Percentiles rank a stretch among this genome's conserved stretches.
Conservation (phyloP, 805 yeast species). For the Kuraishia cidri region DNA sequence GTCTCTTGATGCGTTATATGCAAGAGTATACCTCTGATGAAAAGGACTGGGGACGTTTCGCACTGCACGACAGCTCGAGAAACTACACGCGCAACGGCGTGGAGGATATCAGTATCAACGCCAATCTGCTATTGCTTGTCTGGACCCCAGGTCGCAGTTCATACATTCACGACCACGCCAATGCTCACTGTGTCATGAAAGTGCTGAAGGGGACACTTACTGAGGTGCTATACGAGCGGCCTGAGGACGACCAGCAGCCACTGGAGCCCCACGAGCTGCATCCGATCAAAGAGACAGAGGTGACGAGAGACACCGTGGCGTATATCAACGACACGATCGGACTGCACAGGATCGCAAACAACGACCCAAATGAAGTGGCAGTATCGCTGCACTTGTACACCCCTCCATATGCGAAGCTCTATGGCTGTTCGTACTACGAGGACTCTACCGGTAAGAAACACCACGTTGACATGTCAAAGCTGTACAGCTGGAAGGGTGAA, state of each 20-base stretch:
- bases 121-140: constrained; percentile 55
- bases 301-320: constrained; percentile 38
- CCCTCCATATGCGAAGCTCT: constrained; percentile 64
- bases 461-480: constrained; percentile 48
- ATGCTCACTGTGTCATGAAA: constrained; percentile 72
- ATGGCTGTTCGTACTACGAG: constrained; percentile 45
- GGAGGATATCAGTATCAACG: constrained; percentile 60
- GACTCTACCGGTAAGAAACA: constrained; percentile 36
- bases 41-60: constrained; percentile 51
- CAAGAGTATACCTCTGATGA: constrained; percentile 35
- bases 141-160: constrained; percentile 65
- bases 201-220: constrained; percentile 48
- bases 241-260: constrained; percentile 19
- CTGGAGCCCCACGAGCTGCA: constrained; percentile 5
- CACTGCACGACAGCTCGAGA: constrained; percentile 39
- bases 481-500: constrained; percentile 54
- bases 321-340: constrained; percentile 64
- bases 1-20: constrained; percentile 34
- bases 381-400: constrained; percentile 67
- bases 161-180: constrained; percentile 67
- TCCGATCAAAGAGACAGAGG: constrained; percentile 5
- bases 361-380: constrained; percentile 28
- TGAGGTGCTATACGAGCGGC: constrained; percentile 49
- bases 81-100: constrained; percentile 68
- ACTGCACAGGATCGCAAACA: constrained; percentile 53